phyloP scores from a whole-genome alignment of 352 stramenopile species.

The Aphanomyces invadans region DNA sequence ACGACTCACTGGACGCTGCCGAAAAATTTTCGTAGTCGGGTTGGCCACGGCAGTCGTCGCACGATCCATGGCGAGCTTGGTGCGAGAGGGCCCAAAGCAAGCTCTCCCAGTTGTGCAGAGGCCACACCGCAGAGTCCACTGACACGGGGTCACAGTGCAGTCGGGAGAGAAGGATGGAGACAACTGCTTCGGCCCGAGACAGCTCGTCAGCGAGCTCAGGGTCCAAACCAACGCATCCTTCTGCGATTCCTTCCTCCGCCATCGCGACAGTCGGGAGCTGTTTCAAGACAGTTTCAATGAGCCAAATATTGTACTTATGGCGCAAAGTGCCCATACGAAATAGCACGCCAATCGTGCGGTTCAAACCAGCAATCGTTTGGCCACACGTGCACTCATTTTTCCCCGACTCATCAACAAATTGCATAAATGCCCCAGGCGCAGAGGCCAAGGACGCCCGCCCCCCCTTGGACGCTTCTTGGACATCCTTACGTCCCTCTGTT shows the following conservation, averaged over 20 bases:
- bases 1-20: neutral
- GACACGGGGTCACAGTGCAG: constrained; percentile 43
- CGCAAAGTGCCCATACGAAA: no score
- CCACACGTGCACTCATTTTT: no score
- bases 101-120: constrained; percentile 37
- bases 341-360: no score
- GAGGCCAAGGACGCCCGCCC: no score
- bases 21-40: constrained; percentile 33
- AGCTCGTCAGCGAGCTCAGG: constrained; percentile 28
- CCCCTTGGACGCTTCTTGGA: no score
- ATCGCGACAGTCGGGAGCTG: neutral
- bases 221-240: constrained; percentile 2
- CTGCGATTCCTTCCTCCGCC: neutral
- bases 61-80: constrained; percentile 51
- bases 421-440: no score
- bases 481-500: no score
- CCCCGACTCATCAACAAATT: no score
- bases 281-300: neutral
- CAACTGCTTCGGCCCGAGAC: constrained; percentile 45
- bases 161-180: constrained; percentile 45
- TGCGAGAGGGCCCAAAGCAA: constrained; percentile 50
- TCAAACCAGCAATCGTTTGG: no score
- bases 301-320: no score
- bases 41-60: constrained; percentile 42
- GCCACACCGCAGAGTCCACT: constrained; percentile 41